Conservation (phyloP, 164 flowering plant species). For the Paratinospora sagittata region DNA sequence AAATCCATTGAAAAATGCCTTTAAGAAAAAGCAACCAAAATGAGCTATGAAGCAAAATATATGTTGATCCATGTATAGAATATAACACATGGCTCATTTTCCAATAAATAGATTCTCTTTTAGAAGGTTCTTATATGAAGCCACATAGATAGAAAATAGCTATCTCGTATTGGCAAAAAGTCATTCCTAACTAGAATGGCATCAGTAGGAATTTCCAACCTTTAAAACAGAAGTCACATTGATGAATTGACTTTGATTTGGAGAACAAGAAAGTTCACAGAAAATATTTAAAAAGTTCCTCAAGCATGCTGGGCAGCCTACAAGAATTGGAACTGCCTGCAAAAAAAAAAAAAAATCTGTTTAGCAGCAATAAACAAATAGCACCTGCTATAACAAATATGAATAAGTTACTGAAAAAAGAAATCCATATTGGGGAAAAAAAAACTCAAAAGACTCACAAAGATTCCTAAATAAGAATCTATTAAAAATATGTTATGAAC, state of each 20-base stretch:
- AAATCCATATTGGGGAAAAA: too few relatives aligned
- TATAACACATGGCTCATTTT: background rate
- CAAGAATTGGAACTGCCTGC: slow-evolving; percentile 98
- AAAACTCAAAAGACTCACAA: too few relatives aligned
- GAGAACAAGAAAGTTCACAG: slow-evolving; percentile 96
- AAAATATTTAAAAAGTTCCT: slow-evolving; percentile 91
- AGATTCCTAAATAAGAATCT: too few relatives aligned
- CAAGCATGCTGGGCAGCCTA: slow-evolving; percentile 98
- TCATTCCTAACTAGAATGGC: background rate
- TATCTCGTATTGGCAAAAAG: background rate
- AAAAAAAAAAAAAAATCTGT: slow-evolving; percentile 8
- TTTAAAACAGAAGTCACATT: slow-evolving; percentile 75
- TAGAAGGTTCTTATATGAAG: background rate
- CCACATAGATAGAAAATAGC: too few relatives aligned
- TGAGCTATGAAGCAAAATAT: background rate
- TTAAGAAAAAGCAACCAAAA: background rate
- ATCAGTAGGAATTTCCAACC: slow-evolving; percentile 37
- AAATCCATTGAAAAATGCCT: background rate
- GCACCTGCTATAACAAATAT: background rate
- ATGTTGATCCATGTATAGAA: background rate
- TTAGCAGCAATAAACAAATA: background rate
- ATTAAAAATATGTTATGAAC: too few relatives aligned
- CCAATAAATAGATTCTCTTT: background rate
- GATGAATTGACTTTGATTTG: slow-evolving; percentile 89
- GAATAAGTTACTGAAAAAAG: background rate